A percentile compares a stretch with the other conserved stretches of the same genome.
Conservation (phyloP, 1,284 basidiomycete genomes). For the Leccinum subrobustum region DNA sequence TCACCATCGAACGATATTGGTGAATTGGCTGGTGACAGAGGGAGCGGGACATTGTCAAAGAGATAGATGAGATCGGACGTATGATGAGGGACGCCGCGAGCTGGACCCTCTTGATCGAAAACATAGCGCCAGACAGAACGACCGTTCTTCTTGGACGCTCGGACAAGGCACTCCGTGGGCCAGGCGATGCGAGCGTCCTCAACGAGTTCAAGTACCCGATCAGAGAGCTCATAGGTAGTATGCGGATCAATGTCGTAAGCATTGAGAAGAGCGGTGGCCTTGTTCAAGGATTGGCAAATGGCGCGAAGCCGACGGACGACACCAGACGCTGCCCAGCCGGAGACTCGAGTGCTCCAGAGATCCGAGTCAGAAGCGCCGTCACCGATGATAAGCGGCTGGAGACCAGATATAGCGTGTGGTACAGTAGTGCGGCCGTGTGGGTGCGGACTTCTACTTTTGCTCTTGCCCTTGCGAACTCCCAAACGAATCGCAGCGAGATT, state of each 20-base stretch:
- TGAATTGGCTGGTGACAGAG: conserved; percentile 34
- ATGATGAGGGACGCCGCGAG: conserved; percentile 60
- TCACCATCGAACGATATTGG: conserved; percentile 41
- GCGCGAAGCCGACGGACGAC: conserved; percentile 67
- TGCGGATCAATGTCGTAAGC: conserved; percentile 66
- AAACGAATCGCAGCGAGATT: conserved; percentile 22
- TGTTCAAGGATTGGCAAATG: conserved; percentile 64
- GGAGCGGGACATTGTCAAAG: conserved; percentile 66
- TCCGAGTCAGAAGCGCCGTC: conserved; percentile 67
- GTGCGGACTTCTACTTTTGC: conserved; percentile 30
- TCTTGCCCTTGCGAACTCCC: conserved; percentile 28
- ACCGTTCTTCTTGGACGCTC: conserved; percentile 47
- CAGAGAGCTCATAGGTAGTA: conserved; percentile 62
- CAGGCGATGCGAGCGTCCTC: conserved; percentile 72
- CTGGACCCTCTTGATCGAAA: conserved; percentile 74
- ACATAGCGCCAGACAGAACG: conserved; percentile 70
- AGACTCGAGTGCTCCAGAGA: conserved; percentile 56
- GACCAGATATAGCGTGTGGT: conserved; percentile 30
- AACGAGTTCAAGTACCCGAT: conserved; percentile 65
- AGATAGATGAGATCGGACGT: conserved; percentile 70
- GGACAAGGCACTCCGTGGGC: conserved; percentile 64
- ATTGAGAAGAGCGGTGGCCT: conserved; percentile 57
- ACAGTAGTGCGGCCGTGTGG: conserved; percentile 30
- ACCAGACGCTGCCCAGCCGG: conserved; percentile 58
- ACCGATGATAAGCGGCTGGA: conserved; percentile 71